Percentiles rank a stretch among this genome's conserved stretches.
Conservation (phyloP, 2,329 filamentous ascomycete genomes). For the Mycosphaerelloides madeirae region DNA sequence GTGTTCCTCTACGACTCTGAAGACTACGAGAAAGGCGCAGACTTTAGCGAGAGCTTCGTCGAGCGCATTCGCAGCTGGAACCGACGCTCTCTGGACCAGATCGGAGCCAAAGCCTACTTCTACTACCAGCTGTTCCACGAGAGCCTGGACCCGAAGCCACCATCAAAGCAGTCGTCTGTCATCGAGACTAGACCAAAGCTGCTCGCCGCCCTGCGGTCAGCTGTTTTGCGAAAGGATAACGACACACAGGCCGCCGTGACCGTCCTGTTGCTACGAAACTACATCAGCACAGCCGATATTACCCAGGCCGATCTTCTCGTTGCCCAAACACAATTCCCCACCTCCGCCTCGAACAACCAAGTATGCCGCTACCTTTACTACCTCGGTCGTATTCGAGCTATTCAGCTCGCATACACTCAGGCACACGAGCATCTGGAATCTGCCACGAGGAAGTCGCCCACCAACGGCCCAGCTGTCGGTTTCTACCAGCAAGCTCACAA, state of each 20-base stretch:
- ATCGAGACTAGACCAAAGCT: constrained; percentile 81
- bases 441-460: constrained; percentile 90
- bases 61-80: constrained; percentile 85
- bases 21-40: constrained; percentile 70
- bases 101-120: constrained; percentile 95
- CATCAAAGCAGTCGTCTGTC: constrained; percentile 81
- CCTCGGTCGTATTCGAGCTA: constrained; percentile 89
- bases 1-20: constrained; percentile 86
- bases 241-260: constrained; percentile 97
- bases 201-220: constrained; percentile 82
- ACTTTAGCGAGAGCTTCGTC: constrained; percentile 78
- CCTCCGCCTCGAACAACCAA: constrained; percentile 94
- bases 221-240: constrained; percentile 93
- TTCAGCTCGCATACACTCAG: constrained; percentile 94
- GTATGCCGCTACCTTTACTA: constrained; percentile 97
- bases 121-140: constrained; percentile 97
- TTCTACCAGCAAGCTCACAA: constrained; percentile 97
- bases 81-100: constrained; percentile 85
- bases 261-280: constrained; percentile 89
- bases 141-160: constrained; percentile 78
- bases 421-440: constrained; percentile 91
- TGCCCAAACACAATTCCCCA: constrained; percentile 90
- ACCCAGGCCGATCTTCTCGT: constrained; percentile 93
- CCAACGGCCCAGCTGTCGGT: constrained; percentile 79
- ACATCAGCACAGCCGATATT: constrained; percentile 93